These are phyloP conservation scores for Leccinum aurantiacum DNA, from an alignment of 768 basidiomycete species.

Conservation along the genomic window DNA sequence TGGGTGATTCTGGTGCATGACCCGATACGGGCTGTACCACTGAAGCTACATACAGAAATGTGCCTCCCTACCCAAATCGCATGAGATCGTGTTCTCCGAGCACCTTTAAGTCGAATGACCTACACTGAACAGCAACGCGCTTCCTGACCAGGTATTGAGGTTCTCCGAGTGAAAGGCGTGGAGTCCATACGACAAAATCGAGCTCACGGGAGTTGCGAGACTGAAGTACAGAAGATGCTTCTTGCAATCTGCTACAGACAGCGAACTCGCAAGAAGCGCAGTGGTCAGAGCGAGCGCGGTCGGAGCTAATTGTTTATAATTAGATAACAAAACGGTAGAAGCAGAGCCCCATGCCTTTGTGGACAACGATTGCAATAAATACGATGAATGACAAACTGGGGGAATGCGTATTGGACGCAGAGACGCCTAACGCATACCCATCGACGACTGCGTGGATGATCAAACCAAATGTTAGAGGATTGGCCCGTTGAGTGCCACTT, in stretches of 20 bases:
- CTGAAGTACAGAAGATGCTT: constrained; percentile 78
- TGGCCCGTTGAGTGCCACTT: constrained; percentile 43
- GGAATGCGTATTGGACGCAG: constrained; percentile 45
- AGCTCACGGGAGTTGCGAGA: constrained; percentile 79
- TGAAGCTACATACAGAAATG: constrained; percentile 93
- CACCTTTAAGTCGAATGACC: constrained; percentile 27
- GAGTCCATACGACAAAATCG: constrained; percentile 71
- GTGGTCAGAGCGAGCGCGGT: constrained; percentile 88
- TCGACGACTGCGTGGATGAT: constrained; percentile 89
- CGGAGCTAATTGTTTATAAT: constrained; percentile 57
- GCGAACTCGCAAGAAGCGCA: constrained; percentile 74
- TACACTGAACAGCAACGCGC: constrained; percentile 83
- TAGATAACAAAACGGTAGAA: constrained; percentile 3
- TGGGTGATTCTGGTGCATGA: constrained; percentile 33
- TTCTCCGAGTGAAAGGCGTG: constrained; percentile 49
- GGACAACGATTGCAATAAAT: constrained; percentile 87
- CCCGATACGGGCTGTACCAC: constrained; percentile 77
- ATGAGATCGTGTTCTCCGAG: constrained; percentile 2
- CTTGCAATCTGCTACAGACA: constrained; percentile 67
- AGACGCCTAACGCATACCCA: constrained; percentile 88
- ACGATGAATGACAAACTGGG: constrained; percentile 73
- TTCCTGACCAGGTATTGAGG: constrained; percentile 60
- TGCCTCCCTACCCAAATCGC: constrained; percentile 64
- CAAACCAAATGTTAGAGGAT: constrained; percentile 81
- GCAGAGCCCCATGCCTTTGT: constrained; percentile 64